Evolutionary conservation across 805 yeast species (phyloP).

Genomic region (Yamadazyma ubonensis): DNA sequence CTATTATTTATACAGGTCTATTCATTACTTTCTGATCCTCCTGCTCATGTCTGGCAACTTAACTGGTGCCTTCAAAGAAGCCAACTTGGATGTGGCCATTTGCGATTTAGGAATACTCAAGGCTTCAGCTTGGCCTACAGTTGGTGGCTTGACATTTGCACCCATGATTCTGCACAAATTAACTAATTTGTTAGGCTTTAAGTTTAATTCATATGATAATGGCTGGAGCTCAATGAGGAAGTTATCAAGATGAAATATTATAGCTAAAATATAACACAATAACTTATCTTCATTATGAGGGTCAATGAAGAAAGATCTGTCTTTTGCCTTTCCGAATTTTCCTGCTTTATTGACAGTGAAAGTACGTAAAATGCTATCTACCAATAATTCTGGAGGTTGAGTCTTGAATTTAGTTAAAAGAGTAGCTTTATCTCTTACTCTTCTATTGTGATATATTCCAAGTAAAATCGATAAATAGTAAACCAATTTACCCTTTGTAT

Average conservation of each 20-base stretch:
- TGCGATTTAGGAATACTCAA: slow-evolving; percentile 61
- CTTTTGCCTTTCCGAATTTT: slow-evolving; percentile 70
- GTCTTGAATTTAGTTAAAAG: slow-evolving; percentile 58
- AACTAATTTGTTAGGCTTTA: slow-evolving; percentile 71
- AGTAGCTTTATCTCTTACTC: slow-evolving; percentile 56
- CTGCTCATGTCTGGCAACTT: slow-evolving; percentile 79
- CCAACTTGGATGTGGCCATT: slow-evolving; percentile 71
- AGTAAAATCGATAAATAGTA: slow-evolving; percentile 77
- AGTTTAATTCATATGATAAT: slow-evolving; percentile 76
- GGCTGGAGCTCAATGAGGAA: slow-evolving; percentile 76
- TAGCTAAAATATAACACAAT: slow-evolving; percentile 71
- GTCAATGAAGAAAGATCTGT: slow-evolving; percentile 74
- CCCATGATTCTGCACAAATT: slow-evolving; percentile 79
- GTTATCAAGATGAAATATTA: slow-evolving; percentile 72
- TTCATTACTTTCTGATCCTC: slow-evolving; percentile 41
- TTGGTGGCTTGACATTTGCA: slow-evolving; percentile 69
- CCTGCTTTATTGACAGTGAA: slow-evolving; percentile 70
- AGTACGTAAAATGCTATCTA: slow-evolving; percentile 68
- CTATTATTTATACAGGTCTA: neutral
- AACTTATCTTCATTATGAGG: slow-evolving; percentile 87
- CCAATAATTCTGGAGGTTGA: slow-evolving; percentile 67
- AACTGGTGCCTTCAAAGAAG: slow-evolving; percentile 83
- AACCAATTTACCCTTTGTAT: slow-evolving; percentile 63
- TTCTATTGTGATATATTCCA: slow-evolving; percentile 75
- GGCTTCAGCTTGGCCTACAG: slow-evolving; percentile 73